Evolutionary conservation across 352 stramenopile genomes (phyloP).

Genomic region (Phytopythium ostracodes): DNA sequence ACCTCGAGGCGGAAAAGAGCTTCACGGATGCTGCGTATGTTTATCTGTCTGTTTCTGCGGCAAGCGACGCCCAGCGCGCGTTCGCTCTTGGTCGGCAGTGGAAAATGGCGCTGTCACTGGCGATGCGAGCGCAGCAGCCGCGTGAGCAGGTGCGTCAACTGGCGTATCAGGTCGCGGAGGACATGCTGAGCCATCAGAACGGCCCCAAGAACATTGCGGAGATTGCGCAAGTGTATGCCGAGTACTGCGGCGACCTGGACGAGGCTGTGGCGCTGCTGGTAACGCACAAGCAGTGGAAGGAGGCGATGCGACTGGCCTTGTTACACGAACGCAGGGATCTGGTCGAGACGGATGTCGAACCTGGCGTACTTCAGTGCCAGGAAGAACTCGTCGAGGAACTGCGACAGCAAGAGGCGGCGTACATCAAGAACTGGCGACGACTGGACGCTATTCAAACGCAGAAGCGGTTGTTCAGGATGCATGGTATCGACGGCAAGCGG

Average conservation of each 20-base stretch:
- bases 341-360: slow-evolving; percentile 71
- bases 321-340: slow-evolving; percentile 55
- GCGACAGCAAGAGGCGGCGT: slow-evolving; percentile 30
- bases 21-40: slow-evolving; percentile 59
- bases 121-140: slow-evolving; percentile 23
- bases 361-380: slow-evolving; percentile 36
- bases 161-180: slow-evolving; percentile 48
- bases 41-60: slow-evolving; percentile 42
- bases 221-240: slow-evolving; percentile 56
- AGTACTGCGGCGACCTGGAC: slow-evolving; percentile 71
- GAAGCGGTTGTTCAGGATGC: slow-evolving; percentile 72
- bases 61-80: slow-evolving; percentile 37
- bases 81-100: slow-evolving; percentile 56
- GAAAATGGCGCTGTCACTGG: slow-evolving; percentile 55
- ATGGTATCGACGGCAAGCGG: slow-evolving; percentile 67
- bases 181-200: slow-evolving; percentile 36
- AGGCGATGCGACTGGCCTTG: slow-evolving; percentile 52
- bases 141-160: slow-evolving; percentile 26
- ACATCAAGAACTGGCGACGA: slow-evolving; percentile 52
- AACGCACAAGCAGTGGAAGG: slow-evolving; percentile 47
- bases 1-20: slow-evolving; percentile 32
- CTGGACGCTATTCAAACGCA: slow-evolving; percentile 66
- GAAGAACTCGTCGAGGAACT: slow-evolving; percentile 55
- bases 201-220: slow-evolving; percentile 25
- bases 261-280: slow-evolving; percentile 71